Percentiles rank a stretch among this genome's conserved stretches.
Evolutionary conservation across 2,329 filamentous ascomycete species (phyloP).

Genomic region (Bipolaris victoriae): DNA sequence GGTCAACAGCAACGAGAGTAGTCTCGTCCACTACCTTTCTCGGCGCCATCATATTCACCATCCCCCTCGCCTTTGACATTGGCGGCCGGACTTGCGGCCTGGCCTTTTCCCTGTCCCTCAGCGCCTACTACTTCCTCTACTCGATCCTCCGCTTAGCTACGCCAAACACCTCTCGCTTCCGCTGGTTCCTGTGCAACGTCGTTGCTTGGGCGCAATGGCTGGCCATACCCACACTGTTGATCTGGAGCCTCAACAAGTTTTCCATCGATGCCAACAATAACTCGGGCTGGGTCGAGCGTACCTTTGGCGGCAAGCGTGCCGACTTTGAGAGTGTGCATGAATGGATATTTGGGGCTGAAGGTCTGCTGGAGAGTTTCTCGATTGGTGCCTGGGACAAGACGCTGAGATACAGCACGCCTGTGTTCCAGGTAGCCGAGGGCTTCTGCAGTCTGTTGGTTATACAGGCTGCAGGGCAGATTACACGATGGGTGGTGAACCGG

Average conservation of each 20-base stretch:
- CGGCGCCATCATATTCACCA: constrained; percentile 89
- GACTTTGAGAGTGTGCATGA: constrained; percentile 72
- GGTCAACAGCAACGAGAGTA: constrained; percentile 72
- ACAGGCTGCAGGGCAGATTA: constrained; percentile 91
- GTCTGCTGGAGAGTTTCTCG: constrained; percentile 77
- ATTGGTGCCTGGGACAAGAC: constrained; percentile 89
- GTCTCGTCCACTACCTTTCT: constrained; percentile 85
- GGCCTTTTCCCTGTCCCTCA: constrained; percentile 88
- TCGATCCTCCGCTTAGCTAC: constrained; percentile 81
- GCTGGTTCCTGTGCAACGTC: constrained; percentile 71
- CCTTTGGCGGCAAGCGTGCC: constrained; percentile 70
- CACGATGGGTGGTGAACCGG: constrained; percentile 90
- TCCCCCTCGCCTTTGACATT: constrained; percentile 97
- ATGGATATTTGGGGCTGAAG: constrained; percentile 88
- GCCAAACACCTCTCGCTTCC: constrained; percentile 76
- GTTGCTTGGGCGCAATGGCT: constrained; percentile 84
- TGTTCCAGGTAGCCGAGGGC: constrained; percentile 93
- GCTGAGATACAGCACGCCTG: constrained; percentile 86
- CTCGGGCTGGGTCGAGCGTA: constrained; percentile 79
- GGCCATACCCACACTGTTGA: constrained; percentile 82
- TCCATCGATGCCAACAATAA: constrained; percentile 81
- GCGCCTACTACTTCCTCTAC: constrained; percentile 88
- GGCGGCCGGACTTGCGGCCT: constrained; percentile 92
- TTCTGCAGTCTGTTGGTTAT: constrained; percentile 97
- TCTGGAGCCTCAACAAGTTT: constrained; percentile 95